A percentile compares a stretch with the other conserved stretches of the same genome.
Conservation (phyloP, 306 rosid species). For the Cercis canadensis region DNA sequence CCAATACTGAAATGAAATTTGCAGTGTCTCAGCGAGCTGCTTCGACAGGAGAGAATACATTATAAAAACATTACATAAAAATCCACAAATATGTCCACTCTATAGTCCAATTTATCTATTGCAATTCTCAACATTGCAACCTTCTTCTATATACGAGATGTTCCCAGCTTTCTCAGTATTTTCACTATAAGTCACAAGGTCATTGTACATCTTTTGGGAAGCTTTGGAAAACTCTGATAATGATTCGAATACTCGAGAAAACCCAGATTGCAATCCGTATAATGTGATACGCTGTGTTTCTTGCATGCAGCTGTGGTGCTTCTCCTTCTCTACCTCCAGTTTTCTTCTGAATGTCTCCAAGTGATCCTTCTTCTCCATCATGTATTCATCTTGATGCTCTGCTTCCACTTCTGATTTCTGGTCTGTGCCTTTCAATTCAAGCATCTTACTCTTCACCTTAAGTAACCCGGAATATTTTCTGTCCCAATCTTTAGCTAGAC, state of each 20-base stretch:
- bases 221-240: constrained; percentile 76
- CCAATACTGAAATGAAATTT: constrained; percentile 34
- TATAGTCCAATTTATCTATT: constrained; percentile 37
- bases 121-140: constrained; percentile 47
- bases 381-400: constrained; percentile 51
- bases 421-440: constrained; percentile 58
- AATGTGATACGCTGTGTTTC: constrained; percentile 79
- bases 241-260: constrained; percentile 79
- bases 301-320: constrained; percentile 70
- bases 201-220: constrained; percentile 75
- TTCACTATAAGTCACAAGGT: constrained; percentile 62
- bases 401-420: constrained; percentile 45
- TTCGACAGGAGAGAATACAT: constrained; percentile 54
- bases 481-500: constrained; percentile 67
- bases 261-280: constrained; percentile 79
- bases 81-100: constrained; percentile 25
- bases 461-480: constrained; percentile 53
- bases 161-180: constrained; percentile 56
- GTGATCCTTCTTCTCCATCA: constrained; percentile 67
- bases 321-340: constrained; percentile 78
- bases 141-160: constrained; percentile 60
- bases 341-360: constrained; percentile 65
- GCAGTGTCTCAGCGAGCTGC: constrained; percentile 90
- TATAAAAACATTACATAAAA: constrained; percentile 55
- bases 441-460: constrained; percentile 62